Base-by-base conservation (phyloP, 2,329 filamentous ascomycete species). In the Clonostachys rosea region DNA sequence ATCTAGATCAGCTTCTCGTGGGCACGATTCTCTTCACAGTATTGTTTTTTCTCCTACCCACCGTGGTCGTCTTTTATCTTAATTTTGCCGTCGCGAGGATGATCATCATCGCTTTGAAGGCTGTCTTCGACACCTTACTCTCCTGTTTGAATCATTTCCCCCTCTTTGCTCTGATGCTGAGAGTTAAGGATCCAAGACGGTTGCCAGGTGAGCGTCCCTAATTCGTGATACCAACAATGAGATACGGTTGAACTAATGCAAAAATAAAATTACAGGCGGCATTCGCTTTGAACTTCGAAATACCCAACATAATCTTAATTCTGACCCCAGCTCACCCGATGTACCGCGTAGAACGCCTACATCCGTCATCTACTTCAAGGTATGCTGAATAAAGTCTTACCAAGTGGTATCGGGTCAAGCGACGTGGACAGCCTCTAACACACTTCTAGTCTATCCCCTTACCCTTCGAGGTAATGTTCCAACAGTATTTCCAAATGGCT, bases 61-160 rank as follows among this genome's bases (percentile, higher is more conserved):
- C 94, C 0, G 91, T 99, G 20, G 83, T 92, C 46, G 94, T 99
- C 40, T 99, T 97, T 64, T 99, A 99, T 61, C 76, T 96, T 50
- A 96, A 95, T 40, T 99, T 99, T 69, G 92, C 95, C 43, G 84
- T 89, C 51, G 91, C 92, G 35, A 82, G 95, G 44, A 96, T 99
- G 87, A 83, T 86, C 52, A 97, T 97, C 56, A 99, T 99, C 52
- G 86, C 86, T 12, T 72, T 97, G 51, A 99, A 97, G 66, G 95
- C 92, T 12, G 78, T 82, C 14, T 84, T 99, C 48, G 94, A 99
- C 68, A 96, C 92, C 3, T 78, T 91, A 57, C 78, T 99, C 55
- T 95, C 94, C 40, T 96, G 89, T 67, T 70, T 99, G 48, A 99
- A 99, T 62, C 95, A 99, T 67, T 99, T 99, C 58, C 95, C 94